These are phyloP conservation scores for Mycogone perniciosa DNA, from an alignment of 2,329 filamentous ascomycete genomes.

Conservation along the genomic window DNA sequence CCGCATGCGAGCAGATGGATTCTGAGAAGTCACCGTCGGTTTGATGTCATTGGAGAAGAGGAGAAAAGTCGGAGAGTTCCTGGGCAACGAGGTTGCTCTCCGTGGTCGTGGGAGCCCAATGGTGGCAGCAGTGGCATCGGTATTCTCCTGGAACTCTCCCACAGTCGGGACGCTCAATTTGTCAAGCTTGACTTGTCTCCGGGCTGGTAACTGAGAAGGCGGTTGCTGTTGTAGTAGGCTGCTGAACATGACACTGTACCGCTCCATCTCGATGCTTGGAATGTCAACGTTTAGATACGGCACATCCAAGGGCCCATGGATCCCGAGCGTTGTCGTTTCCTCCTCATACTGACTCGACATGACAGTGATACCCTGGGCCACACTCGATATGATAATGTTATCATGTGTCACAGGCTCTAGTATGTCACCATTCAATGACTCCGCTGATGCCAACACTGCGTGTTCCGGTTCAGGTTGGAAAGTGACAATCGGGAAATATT, in stretches of 20 bases:
- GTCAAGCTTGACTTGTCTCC: constrained; percentile 53
- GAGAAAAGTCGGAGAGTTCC: constrained; percentile 37
- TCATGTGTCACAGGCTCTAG: background rate
- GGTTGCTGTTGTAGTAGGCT: constrained; percentile 53
- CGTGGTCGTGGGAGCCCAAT: constrained; percentile 25
- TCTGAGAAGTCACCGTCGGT: constrained; percentile 20
- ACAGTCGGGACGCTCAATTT: constrained; percentile 40
- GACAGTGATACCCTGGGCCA: background rate
- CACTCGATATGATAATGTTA: background rate
- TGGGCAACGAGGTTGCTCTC: constrained; percentile 42
- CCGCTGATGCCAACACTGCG: background rate
- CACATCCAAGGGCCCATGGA: constrained; percentile 6
- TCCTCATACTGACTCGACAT: no score
- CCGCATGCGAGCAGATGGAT: constrained; percentile 36
- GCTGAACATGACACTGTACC: constrained; percentile 93
- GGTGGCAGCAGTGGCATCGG: constrained; percentile 25
- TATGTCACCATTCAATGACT: background rate
- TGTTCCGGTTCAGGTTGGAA: background rate
- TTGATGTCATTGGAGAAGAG: constrained; percentile 37
- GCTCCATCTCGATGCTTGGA: constrained; percentile 71
- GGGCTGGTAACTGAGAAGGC: constrained; percentile 39
- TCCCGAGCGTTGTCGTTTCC: no score
- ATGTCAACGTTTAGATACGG: constrained; percentile 68
- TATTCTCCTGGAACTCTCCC: constrained; percentile 25
- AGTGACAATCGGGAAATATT: background rate